Percentiles rank a stretch among this genome's conserved stretches.
Conservation (phyloP, 768 basidiomycete species). For the Calocybe indica region DNA sequence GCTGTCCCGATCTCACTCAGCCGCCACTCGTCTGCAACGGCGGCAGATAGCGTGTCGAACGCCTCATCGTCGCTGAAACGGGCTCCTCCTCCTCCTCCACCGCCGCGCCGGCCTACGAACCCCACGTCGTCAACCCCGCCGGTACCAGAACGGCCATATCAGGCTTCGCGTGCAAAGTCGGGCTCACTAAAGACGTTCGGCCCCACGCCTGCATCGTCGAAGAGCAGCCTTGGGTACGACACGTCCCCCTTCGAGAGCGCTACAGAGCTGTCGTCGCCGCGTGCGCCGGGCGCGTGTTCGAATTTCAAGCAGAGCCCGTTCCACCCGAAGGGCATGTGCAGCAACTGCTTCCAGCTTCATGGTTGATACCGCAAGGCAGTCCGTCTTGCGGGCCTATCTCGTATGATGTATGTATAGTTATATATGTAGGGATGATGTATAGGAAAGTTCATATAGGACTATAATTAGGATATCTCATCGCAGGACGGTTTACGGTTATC, state of each 20-base stretch:
- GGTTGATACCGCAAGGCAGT: conserved; percentile 8
- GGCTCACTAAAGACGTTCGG: conserved; percentile 8
- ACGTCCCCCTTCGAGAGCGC: conserved; percentile 65
- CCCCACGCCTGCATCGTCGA: conserved; percentile 27
- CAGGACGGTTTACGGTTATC: no score
- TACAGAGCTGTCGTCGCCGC: conserved; percentile 31
- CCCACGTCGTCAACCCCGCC: conserved; percentile 31
- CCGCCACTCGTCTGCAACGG: conserved; percentile 15
- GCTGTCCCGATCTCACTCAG: background rate
- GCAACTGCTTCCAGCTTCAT: conserved; percentile 58
- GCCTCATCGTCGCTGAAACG: conserved; percentile 29
- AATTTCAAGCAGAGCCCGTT: conserved; percentile 65
- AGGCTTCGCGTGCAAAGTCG: conserved; percentile 13
- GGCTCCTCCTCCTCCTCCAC: conserved; percentile 63
- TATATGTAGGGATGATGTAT: no score
- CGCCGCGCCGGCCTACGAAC: conserved; percentile 43
- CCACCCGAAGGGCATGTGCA: conserved; percentile 61
- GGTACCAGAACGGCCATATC: conserved; percentile 39
- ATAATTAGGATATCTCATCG: no score
- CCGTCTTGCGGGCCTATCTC: no score
- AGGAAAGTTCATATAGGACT: no score
- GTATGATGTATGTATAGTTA: no score
- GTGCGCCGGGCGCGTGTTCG: conserved; percentile 25
- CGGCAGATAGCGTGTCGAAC: conserved; percentile 11
- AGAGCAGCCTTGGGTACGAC: conserved; percentile 31